Conservation (phyloP, 306 rosid genomes). For the Nissolia schottii region DNA sequence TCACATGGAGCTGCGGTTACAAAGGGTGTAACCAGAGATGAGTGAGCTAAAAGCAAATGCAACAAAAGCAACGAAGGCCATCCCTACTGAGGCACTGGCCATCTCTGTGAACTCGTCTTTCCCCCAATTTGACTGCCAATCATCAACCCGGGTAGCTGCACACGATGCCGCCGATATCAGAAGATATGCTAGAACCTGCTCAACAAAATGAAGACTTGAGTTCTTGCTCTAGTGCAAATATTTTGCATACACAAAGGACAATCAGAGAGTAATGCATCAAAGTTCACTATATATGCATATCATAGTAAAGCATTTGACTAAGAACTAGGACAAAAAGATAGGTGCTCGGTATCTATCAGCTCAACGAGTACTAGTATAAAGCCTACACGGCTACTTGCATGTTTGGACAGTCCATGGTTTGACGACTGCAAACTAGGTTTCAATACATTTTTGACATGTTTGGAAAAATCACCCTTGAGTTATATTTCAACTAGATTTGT, state of each 20-base stretch:
- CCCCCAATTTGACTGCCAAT: conserved; percentile 98
- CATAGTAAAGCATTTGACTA: background rate
- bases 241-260: background rate
- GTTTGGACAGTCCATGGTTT: too few species aligned
- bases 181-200: conserved; percentile 82
- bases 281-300: background rate
- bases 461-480: too few species aligned
- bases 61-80: conserved; percentile 75
- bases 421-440: too few species aligned
- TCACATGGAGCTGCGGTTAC: conserved; percentile 40
- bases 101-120: conserved; percentile 85
- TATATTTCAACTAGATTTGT: too few species aligned
- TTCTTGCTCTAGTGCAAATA: background rate
- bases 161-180: conserved; percentile 85
- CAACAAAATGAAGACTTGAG: background rate
- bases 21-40: conserved; percentile 70
- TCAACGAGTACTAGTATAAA: background rate
- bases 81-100: conserved; percentile 81
- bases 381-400: background rate
- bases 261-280: background rate
- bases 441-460: too few species aligned
- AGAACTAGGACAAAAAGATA: background rate
- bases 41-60: conserved; percentile 86
- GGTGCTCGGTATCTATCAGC: background rate
- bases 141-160: conserved; percentile 83